These are phyloP conservation scores for Microdochium nivale DNA, from an alignment of 2,329 filamentous ascomycete genomes.

Conservation along the genomic window DNA sequence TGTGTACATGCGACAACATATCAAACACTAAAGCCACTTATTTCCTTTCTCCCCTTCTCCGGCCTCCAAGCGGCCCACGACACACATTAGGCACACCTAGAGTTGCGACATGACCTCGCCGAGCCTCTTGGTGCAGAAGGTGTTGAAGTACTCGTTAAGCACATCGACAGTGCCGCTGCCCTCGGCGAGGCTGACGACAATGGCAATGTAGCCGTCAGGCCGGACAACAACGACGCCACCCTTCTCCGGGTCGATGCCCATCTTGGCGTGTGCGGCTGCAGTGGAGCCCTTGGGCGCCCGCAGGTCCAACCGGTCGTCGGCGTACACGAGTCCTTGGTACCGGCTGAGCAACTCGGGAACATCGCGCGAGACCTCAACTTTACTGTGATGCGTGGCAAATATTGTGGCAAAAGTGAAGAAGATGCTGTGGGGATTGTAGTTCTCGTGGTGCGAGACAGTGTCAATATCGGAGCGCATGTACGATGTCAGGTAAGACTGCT, in stretches of 20 bases:
- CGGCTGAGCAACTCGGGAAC: conserved; percentile 63
- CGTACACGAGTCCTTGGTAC: conserved; percentile 77
- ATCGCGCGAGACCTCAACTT: conserved; percentile 65
- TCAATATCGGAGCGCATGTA: conserved; percentile 56
- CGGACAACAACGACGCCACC: conserved; percentile 78
- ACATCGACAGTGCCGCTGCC: conserved; percentile 73
- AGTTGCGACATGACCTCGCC: conserved; percentile 29
- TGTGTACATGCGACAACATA: too few species aligned
- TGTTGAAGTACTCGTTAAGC: conserved; percentile 72
- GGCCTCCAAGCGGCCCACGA: too few species aligned
- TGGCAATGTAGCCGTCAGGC: conserved; percentile 80
- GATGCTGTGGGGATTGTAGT: conserved; percentile 72
- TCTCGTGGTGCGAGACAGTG: conserved; percentile 65
- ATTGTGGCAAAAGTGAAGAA: conserved; percentile 77
- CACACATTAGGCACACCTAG: conserved; percentile 16
- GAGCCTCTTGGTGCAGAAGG: conserved; percentile 58
- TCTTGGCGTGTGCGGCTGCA: conserved; percentile 76
- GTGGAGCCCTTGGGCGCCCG: conserved; percentile 55
- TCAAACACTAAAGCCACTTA: not conserved
- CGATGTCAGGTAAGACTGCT: conserved; percentile 62
- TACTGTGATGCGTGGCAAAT: conserved; percentile 57
- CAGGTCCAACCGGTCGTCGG: conserved; percentile 71
- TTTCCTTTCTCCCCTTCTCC: not conserved
- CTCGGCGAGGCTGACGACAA: conserved; percentile 64
- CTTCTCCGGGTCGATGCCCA: conserved; percentile 65